Percentiles rank a stretch among this genome's conserved stretches.
Conservation (phyloP, 306 rosid genomes). For the Lathyrus oleraceus region DNA sequence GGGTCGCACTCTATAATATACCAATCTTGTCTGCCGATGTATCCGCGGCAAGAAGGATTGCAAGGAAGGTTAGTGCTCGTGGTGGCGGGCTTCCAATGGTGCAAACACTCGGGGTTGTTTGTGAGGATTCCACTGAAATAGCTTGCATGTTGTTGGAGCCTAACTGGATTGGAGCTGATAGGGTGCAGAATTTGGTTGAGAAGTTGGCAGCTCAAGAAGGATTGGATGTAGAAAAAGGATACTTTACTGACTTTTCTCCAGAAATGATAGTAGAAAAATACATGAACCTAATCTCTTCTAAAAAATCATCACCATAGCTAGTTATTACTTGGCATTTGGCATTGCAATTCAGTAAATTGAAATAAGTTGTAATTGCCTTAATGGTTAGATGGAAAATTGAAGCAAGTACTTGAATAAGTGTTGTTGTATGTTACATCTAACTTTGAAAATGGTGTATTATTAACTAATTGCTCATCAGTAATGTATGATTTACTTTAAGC, state of each 20-base stretch:
- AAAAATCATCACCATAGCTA: slow-evolving; percentile 27
- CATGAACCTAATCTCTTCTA: slow-evolving; percentile 47
- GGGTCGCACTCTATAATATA: slow-evolving; percentile 67
- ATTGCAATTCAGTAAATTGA: slow-evolving; percentile 22
- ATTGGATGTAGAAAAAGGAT: slow-evolving; percentile 76
- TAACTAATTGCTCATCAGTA: slow-evolving; percentile 32
- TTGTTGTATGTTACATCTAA: slow-evolving; percentile 28
- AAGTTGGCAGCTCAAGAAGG: slow-evolving; percentile 72
- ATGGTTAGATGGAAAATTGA: slow-evolving; percentile 9
- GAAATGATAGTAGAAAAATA: slow-evolving; percentile 64
- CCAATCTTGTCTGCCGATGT: slow-evolving; percentile 65
- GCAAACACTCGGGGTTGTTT: slow-evolving; percentile 62
- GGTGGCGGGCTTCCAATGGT: slow-evolving; percentile 89
- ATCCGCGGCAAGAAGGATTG: slow-evolving; percentile 53
- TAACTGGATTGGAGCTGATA: slow-evolving; percentile 67
- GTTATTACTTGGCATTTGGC: background rate
- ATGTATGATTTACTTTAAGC: slow-evolving; percentile 36
- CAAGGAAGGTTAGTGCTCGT: slow-evolving; percentile 76
- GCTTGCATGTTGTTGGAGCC: slow-evolving; percentile 87
- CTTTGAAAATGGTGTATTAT: slow-evolving; percentile 23
- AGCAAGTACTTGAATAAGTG: slow-evolving; percentile 30
- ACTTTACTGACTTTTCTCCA: slow-evolving; percentile 76
- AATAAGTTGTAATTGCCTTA: slow-evolving; percentile 16
- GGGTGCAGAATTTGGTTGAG: slow-evolving; percentile 71
- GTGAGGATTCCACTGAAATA: slow-evolving; percentile 64